phyloP scores from a whole-genome alignment of 768 basidiomycete species.

The Russula compacta region DNA sequence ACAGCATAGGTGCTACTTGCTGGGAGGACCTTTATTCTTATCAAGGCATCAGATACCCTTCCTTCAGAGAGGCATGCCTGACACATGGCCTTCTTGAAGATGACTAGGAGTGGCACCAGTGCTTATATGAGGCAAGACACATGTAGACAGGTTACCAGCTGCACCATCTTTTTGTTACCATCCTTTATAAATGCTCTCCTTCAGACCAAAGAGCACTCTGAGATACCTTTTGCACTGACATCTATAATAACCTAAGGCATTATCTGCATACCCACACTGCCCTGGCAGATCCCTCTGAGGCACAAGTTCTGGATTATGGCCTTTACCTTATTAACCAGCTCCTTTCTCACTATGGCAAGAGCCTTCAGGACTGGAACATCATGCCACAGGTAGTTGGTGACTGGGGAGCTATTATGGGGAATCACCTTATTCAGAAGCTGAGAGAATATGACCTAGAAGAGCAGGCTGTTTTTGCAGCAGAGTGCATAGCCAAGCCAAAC shows the following conservation, averaged over 20 bases:
- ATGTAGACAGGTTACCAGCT: conserved; percentile 29
- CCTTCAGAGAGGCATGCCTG: conserved; percentile 36
- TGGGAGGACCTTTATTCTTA: conserved; percentile 16
- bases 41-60: conserved; percentile 22
- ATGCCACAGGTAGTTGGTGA: conserved; percentile 28
- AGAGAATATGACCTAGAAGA: conserved; percentile 23
- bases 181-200: conserved; percentile 28
- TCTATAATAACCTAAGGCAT: conserved; percentile 35
- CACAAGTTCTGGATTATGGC: conserved; percentile 33
- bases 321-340: conserved; percentile 31
- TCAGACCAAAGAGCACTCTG: conserved; percentile 31
- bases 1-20: neutral
- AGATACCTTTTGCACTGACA: conserved; percentile 27
- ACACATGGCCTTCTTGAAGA: conserved; percentile 35
- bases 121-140: neutral
- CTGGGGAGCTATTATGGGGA: conserved; percentile 23
- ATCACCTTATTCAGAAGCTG: conserved; percentile 30
- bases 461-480: neutral
- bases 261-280: conserved; percentile 1
- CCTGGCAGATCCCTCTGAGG: conserved; percentile 26
- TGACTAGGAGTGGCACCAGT: conserved; percentile 30
- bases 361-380: conserved; percentile 19
- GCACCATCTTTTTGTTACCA: conserved; percentile 32
- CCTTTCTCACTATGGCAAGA: conserved; percentile 21
- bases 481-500: conserved; percentile 14